Evolutionary conservation across 2,329 filamentous ascomycete species (phyloP).

Genomic region (Cordyceps javanica): DNA sequence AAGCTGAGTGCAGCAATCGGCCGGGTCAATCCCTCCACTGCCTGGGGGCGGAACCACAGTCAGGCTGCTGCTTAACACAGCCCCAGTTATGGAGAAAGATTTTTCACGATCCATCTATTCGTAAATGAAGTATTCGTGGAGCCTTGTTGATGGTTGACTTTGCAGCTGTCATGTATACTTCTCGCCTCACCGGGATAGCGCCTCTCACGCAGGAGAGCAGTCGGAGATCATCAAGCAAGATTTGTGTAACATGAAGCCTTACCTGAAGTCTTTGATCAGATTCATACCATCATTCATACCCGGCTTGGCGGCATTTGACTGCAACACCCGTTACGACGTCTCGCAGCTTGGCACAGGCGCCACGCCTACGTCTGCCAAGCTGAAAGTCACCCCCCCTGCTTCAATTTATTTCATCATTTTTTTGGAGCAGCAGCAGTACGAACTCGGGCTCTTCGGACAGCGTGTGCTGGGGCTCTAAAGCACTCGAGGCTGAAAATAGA

Average conservation of each 20-base stretch:
- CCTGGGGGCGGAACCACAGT: neutral
- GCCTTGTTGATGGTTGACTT: neutral
- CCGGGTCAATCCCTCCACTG: neutral
- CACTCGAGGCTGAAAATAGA: neutral
- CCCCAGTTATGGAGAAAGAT: neutral
- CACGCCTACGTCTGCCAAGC: neutral
- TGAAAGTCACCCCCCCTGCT: neutral
- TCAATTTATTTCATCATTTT: neutral
- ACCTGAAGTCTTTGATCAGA: neutral
- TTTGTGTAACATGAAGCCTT: neutral
- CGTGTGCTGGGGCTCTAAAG: neutral
- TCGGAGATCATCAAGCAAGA: neutral
- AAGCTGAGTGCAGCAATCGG: neutral
- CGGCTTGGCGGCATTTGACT: neutral
- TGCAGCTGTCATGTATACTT: neutral
- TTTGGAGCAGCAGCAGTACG: neutral
- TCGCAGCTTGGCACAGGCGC: neutral
- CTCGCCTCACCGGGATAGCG: neutral
- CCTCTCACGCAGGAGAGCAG: neutral
- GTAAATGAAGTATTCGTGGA: neutral
- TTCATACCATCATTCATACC: neutral
- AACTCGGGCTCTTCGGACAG: neutral
- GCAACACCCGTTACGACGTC: neutral
- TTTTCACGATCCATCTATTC: neutral
- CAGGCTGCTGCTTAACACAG: neutral